Base-by-base conservation (phyloP, 163 green algal genomes). In the Scenedesmus sp. region DNA sequence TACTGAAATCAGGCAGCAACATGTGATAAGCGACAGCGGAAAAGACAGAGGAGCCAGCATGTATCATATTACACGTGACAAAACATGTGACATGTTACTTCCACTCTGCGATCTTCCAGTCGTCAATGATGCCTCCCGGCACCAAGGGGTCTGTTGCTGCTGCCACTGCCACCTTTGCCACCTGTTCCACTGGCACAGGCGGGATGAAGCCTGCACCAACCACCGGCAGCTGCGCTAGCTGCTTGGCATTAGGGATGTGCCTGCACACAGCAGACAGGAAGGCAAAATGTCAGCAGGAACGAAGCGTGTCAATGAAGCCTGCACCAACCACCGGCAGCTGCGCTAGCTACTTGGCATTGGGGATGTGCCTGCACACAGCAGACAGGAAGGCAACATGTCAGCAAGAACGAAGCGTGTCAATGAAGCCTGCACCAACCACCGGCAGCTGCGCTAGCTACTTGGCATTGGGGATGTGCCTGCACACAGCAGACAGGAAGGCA, bases 131-230 rank as follows among this genome's bases (percentile, higher is more conserved):
- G 13, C 97, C 97, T 0, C 83, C 82, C 2, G 96, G 93, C 12
- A 99, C 95, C 0, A 89, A 76, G 7, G 93, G 79, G 89, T 99
- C 97, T 26, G 96, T 97, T 46, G 96, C 96, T 18, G 97, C 98
- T 9, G 90, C 90, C 26, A 98, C 96, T 9, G 97, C 97, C 20
- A 96, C 97, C 59, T 95, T 96, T 23, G 94, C 97, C 84, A 99
- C 95, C 15, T 95, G 92, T 13, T 96, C 64, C 13, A 97, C 98
- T 23, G 81, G 93, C 16, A 97, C 93, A 1, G 97, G 97, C 13
- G 97, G 97, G 86, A 98, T 89, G 76, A 98, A 96, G 4, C 88
- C 94, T 0, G 96, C 94, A 0, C 96, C 97, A 7, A 97, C 20
- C 5, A 99, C 87, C 4, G 97, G 97, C 6, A 98, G 70, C 60